These are phyloP conservation scores for Penstemon eatonii DNA, from an alignment of 257 asterid genomes.

Conservation along the genomic window DNA sequence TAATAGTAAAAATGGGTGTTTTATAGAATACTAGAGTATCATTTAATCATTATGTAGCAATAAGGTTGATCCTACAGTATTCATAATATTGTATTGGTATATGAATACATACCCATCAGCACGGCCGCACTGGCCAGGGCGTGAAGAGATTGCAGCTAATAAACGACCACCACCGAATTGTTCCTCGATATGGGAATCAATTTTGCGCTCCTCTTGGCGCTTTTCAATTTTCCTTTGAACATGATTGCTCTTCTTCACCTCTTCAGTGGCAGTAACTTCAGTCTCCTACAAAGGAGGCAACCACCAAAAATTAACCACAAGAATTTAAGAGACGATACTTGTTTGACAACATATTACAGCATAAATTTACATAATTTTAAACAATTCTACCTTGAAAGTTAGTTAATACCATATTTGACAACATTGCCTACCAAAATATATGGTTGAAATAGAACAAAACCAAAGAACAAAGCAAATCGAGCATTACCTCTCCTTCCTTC, in stretches of 20 bases:
- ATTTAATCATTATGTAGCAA: neutral
- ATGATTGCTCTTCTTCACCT: conserved; percentile 56
- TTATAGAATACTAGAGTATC: neutral
- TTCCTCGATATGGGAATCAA: conserved; percentile 59
- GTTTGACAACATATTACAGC: neutral
- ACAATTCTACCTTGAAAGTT: neutral
- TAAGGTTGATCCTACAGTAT: neutral
- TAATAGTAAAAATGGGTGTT: neutral
- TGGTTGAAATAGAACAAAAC: no score
- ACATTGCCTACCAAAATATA: no score
- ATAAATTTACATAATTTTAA: neutral
- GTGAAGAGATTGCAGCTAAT: conserved; percentile 58
- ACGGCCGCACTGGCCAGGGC: conserved; percentile 68
- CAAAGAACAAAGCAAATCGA: neutral
- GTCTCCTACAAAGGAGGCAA: conserved; percentile 36
- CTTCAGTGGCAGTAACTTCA: conserved; percentile 49
- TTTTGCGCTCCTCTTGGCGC: conserved; percentile 49
- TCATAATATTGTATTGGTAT: neutral
- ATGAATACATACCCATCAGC: conserved; percentile 46
- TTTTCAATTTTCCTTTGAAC: conserved; percentile 47
- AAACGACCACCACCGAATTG: conserved; percentile 61
- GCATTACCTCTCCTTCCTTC: conserved; percentile 63
- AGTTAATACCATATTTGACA: no score
- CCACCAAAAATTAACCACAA: neutral
- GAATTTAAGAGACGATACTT: neutral